Conservation (phyloP, 495 filamentous ascomycete genomes). For the Penicillium nucicola region DNA sequence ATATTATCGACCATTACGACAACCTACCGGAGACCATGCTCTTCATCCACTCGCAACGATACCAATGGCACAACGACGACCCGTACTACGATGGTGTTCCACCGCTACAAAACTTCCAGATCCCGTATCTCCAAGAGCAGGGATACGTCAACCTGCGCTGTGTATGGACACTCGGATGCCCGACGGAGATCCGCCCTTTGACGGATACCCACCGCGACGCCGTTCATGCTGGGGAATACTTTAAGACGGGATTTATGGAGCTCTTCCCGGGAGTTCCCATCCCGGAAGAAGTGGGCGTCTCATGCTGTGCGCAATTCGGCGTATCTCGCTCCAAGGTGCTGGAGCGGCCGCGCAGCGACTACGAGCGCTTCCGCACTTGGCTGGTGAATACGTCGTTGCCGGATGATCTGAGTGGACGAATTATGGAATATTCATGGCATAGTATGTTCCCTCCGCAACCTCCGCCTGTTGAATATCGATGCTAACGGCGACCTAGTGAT, state of each 20-base stretch:
- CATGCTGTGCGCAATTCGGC: conserved; percentile 74
- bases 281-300: conserved; percentile 51
- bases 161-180: conserved; percentile 60
- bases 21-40: conserved; percentile 55
- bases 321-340: conserved; percentile 55
- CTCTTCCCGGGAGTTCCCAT: conserved; percentile 49
- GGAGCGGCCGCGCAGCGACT: conserved; percentile 48
- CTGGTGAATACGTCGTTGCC: conserved; percentile 52
- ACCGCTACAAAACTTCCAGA: conserved; percentile 51
- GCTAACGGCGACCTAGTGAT: conserved; percentile 35
- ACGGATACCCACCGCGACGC: conserved; percentile 40
- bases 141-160: conserved; percentile 69
- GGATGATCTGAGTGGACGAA: conserved; percentile 59
- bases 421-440: conserved; percentile 77
- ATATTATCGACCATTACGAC: conserved; percentile 65
- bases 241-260: conserved; percentile 51
- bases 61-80: conserved; percentile 62
- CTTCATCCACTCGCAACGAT: conserved; percentile 60
- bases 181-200: conserved; percentile 52
- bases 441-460: conserved; percentile 31
- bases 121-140: conserved; percentile 49
- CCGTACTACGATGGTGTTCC: conserved; percentile 48
- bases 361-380: conserved; percentile 58
- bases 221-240: conserved; percentile 48
- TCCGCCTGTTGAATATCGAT: not conserved